Conservation (phyloP, 1,284 basidiomycete species). For the Apiotrichum mycotoxinovorans region DNA sequence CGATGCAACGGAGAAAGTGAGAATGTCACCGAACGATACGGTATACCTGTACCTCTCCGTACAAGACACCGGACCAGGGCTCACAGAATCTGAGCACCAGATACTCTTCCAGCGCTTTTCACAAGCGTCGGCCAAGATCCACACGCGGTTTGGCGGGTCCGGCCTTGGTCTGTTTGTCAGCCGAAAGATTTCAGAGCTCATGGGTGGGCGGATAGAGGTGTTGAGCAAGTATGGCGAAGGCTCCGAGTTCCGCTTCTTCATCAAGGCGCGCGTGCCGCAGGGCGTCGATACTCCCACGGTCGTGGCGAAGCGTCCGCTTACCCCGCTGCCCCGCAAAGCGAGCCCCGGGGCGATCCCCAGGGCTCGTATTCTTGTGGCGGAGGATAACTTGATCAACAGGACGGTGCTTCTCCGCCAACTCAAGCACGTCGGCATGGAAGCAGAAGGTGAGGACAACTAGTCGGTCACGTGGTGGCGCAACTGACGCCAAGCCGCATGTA, state of each 20-base stretch:
- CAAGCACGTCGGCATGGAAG: slow-evolving; percentile 13
- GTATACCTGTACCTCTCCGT: slow-evolving; percentile 22
- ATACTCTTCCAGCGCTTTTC: slow-evolving; percentile 36
- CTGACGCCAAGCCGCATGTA: slow-evolving; percentile 23
- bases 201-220: slow-evolving; percentile 46
- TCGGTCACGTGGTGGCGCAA: slow-evolving; percentile 29
- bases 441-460: background rate
- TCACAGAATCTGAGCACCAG: slow-evolving; percentile 23
- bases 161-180: slow-evolving; percentile 40
- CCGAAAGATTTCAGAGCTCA: slow-evolving; percentile 37
- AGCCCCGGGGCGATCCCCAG: background rate
- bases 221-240: slow-evolving; percentile 36
- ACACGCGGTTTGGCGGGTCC: slow-evolving; percentile 35
- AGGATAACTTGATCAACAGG: slow-evolving; percentile 47
- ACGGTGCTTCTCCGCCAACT: slow-evolving; percentile 24
- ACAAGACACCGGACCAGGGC: slow-evolving; percentile 32
- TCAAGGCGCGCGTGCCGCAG: slow-evolving; percentile 13
- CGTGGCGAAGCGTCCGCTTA: background rate
- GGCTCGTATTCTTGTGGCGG: slow-evolving; percentile 29
- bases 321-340: too few species aligned
- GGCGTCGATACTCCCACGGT: too few species aligned
- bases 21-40: slow-evolving; percentile 6
- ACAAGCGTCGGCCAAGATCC: slow-evolving; percentile 26
- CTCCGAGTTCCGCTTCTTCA: slow-evolving; percentile 49
- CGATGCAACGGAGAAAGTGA: slow-evolving; percentile 3